Base-by-base conservation (phyloP, 176 grass and related monocot species). In the Olyra latifolia region DNA sequence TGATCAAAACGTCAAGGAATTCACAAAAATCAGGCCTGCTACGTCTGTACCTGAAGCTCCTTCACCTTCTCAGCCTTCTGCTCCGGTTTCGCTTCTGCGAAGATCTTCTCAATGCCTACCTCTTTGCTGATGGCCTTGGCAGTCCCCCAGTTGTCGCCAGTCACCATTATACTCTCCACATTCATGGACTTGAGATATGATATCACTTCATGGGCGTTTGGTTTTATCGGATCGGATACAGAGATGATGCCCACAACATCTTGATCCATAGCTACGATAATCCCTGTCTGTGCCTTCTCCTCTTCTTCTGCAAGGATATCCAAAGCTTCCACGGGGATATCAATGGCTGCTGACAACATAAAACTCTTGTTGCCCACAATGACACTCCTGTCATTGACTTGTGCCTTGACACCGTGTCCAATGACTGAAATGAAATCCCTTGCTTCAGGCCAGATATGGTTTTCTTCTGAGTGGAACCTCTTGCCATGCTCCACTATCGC, bases 91-190 rank as follows among this genome's bases (percentile, higher is more conserved):
- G 90, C 86, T 60, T 98, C 95, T 0, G 95, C 95, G 32, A 95
- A 59, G 9, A 91, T 77, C 44, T 87, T 93, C 30, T 91, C 86
- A 22, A 98, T 98, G 48, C 95, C 95, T 27, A 95, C 90, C 60
- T 93, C 92, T 60, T 71, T 85, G 35, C 90, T 75, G 49, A 98
- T 98, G 32, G 95, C 92, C 19, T 91, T 98, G 76, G 92, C 96
- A 8, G 96, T 98, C 15, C 90, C 92, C 96, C 88, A 98, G 82
- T 98, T 98, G 70, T 98, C 96, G 16, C 96, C 96, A 8, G 96
- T 98, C 71, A 95, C 92, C 96, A 98, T 98, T 79, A 95, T 95
- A 66, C 96, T 89, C 72, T 98, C 88, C 71, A 98, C 88, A 50
- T 88, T 89, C 90, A 95, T 98, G 29, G 90, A 93, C 71, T 62